Percentiles rank a stretch among this genome's conserved stretches.
Conservation (phyloP, 495 filamentous ascomycete species). For the Tuber brumale region DNA sequence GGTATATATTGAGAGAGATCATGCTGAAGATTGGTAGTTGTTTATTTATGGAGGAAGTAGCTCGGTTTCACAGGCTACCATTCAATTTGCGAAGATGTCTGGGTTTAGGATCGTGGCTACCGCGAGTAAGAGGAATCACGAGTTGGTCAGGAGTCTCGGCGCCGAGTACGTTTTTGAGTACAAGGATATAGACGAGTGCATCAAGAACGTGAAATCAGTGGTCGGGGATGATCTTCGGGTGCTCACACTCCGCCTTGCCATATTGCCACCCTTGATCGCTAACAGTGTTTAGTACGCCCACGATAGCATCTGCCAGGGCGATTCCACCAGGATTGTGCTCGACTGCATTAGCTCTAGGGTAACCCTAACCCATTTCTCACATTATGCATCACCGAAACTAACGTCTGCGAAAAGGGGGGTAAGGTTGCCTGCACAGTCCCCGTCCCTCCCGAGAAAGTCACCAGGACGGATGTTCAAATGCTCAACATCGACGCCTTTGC, state of each 20-base stretch:
- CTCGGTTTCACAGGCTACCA: not conserved
- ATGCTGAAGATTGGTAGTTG: not conserved
- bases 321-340: not conserved
- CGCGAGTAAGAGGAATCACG: not conserved
- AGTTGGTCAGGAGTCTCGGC: not conserved
- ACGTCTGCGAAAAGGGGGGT: not conserved
- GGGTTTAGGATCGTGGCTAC: not conserved
- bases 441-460: not conserved
- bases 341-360: not conserved
- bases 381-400: not conserved
- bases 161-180: constrained; percentile 3
- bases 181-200: not conserved
- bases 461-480: not conserved
- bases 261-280: not conserved
- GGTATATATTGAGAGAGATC: not conserved
- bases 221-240: not conserved
- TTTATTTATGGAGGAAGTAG: not conserved
- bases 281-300: not conserved
- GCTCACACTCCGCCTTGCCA: not conserved
- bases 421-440: not conserved
- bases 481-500: not conserved
- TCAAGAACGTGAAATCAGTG: not conserved
- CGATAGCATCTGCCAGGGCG: not conserved
- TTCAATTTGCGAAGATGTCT: not conserved
- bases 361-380: not conserved